These are phyloP conservation scores for Zoysia pacifica DNA, from an alignment of 176 grass and related monocot genomes.

Conservation along the genomic window DNA sequence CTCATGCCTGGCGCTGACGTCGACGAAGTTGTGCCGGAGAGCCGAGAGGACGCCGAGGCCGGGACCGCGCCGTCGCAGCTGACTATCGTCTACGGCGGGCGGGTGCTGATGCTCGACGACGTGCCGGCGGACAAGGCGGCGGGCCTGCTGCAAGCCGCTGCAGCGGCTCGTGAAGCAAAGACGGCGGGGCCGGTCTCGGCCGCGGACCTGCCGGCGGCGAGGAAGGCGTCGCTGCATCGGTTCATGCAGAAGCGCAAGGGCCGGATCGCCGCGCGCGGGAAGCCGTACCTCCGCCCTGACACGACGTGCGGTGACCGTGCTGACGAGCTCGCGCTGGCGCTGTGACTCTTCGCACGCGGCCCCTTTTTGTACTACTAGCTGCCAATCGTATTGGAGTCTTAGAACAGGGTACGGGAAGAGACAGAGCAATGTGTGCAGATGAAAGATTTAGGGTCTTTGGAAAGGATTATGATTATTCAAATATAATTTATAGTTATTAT, in stretches of 20 bases:
- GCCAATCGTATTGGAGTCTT: too few relatives aligned
- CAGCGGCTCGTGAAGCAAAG: not conserved
- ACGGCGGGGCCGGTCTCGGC: not conserved
- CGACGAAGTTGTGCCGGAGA: not conserved
- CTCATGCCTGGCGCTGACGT: slow-evolving; percentile 51
- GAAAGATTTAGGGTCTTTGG: too few relatives aligned
- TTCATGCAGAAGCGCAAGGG: slow-evolving; percentile 77
- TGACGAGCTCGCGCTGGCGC: slow-evolving; percentile 27
- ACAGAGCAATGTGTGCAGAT: too few relatives aligned
- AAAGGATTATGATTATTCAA: too few relatives aligned
- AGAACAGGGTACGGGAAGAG: too few relatives aligned
- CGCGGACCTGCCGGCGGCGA: slow-evolving; percentile 60
- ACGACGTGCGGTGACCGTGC: not conserved
- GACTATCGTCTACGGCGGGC: slow-evolving; percentile 63
- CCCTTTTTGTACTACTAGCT: too few relatives aligned
- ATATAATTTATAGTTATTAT: too few relatives aligned
- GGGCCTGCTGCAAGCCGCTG: slow-evolving; percentile 39
- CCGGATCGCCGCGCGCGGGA: slow-evolving; percentile 19
- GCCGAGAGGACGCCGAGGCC: not conserved
- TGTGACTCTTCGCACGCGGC: slow-evolving; percentile 1
- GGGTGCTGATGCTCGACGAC: slow-evolving; percentile 61
- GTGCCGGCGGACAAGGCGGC: slow-evolving; percentile 56
- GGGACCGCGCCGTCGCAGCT: slow-evolving; percentile 17
- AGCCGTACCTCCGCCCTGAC: slow-evolving; percentile 35
- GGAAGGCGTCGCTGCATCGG: slow-evolving; percentile 71